Evolutionary conservation across 306 rosid species (phyloP).

Genomic region (Trifolium dubium): DNA sequence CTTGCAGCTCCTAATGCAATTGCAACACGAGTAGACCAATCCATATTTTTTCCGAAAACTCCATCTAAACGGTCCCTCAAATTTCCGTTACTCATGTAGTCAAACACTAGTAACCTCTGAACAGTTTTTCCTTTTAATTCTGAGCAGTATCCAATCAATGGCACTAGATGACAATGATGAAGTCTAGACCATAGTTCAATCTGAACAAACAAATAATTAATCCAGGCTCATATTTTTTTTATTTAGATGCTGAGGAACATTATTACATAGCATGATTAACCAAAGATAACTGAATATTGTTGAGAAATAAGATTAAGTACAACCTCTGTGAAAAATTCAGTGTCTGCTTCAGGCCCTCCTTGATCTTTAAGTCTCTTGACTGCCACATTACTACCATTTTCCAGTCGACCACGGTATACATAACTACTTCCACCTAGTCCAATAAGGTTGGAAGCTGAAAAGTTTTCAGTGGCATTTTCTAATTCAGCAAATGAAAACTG

Average conservation of each 20-base stretch:
- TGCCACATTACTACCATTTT: slow-evolving; percentile 73
- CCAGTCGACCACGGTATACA: slow-evolving; percentile 81
- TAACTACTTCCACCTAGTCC: slow-evolving; percentile 94
- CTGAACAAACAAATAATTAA: slow-evolving; percentile 49
- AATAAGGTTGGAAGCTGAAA: slow-evolving; percentile 76
- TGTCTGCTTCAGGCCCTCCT: slow-evolving; percentile 71
- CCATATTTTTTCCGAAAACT: slow-evolving; percentile 56
- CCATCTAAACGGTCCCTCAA: slow-evolving; percentile 88
- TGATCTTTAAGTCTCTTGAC: slow-evolving; percentile 76
- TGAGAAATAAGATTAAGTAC: slow-evolving; percentile 24
- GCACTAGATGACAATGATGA: slow-evolving; percentile 93
- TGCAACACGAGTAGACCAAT: slow-evolving; percentile 81
- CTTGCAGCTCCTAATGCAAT: slow-evolving; percentile 98
- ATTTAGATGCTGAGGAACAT: not conserved
- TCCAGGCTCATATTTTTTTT: slow-evolving; percentile 5
- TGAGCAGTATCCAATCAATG: slow-evolving; percentile 87
- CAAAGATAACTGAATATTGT: slow-evolving; percentile 28
- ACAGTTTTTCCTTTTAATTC: slow-evolving; percentile 74
- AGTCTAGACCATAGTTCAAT: slow-evolving; percentile 90
- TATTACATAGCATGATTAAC: slow-evolving; percentile 25
- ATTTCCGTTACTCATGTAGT: slow-evolving; percentile 82
- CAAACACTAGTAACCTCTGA: slow-evolving; percentile 83
- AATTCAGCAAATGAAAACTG: slow-evolving; percentile 78
- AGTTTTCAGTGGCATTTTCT: slow-evolving; percentile 80
- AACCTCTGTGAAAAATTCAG: slow-evolving; percentile 81